Evolutionary conservation across 768 basidiomycete species (phyloP), one percentile per base, ranked within the genome.

Genomic region (Asterophora lycoperdoides): DNA sequence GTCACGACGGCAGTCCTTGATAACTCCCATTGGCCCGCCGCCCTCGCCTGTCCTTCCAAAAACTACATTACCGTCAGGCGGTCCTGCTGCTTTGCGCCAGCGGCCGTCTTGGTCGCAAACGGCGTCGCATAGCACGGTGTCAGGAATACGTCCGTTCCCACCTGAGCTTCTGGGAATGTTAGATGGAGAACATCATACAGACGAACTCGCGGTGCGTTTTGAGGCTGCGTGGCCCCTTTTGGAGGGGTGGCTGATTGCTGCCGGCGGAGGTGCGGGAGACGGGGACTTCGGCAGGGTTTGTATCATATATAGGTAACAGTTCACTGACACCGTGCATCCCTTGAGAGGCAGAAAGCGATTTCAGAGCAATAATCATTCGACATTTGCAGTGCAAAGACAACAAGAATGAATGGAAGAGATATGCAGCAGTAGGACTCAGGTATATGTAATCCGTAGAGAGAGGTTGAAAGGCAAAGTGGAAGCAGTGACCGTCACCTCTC

Each of bases 101-200:
- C 51, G 53, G 14, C 43, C 41, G 30, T 33, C 43, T 48, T 48
- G 53, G 53, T 41, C 49, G 15, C 53, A 48, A 34, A 51, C 62
- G 17, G 53, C 66, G 50, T 52, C 42, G 41, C 64, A 56, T 55
- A 62, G 51, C 19, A 45, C 40, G 15, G 29, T 19, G 19, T 42
- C 42, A 18, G 53, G 52, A 1, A 37, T 50, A 19, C 55, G 46
- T 8, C 56, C 67, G n/a, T 79, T 76, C 56, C 89, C 89, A 7
- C 68, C 71, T 4, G 79, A 80, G 10, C 57, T 93, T 19, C 57
- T 75, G 20, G 53, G 71, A 2, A 64, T 90, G 50, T 72, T 98
- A 10, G 86, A 98, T 59, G 96, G 95, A 8, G 87, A 84, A 48
- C 93, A 93, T 64, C 87, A 93, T 64, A 86, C 90, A 1, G 95